A percentile compares a stretch with the other conserved stretches of the same genome.
These are phyloP conservation scores for Paraconiothyrium brasiliense DNA, from an alignment of 2,329 filamentous ascomycete genomes.

Conservation along the genomic window DNA sequence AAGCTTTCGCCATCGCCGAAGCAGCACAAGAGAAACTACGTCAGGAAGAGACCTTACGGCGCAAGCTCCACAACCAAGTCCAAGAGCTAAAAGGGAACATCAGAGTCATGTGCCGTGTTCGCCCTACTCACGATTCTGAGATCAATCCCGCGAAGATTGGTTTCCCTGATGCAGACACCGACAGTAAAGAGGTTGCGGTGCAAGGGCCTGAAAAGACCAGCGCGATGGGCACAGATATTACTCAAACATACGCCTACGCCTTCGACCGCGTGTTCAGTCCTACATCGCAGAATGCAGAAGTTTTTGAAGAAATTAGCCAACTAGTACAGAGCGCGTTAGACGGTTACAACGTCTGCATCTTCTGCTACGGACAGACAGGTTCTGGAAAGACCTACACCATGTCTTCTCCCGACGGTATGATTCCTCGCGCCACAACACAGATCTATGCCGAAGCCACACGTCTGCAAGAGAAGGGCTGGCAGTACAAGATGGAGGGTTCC, in stretches of 20 bases:
- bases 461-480: constrained; percentile 91
- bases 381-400: constrained; percentile 98
- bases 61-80: constrained; percentile 96
- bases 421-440: constrained; percentile 89
- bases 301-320: constrained; percentile 97
- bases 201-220: constrained; percentile 85
- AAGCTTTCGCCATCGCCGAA: constrained; percentile 75
- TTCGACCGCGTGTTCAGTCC: constrained; percentile 95
- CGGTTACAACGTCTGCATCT: constrained; percentile 98
- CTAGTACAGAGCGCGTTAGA: constrained; percentile 95
- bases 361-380: constrained; percentile 97
- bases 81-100: constrained; percentile 99
- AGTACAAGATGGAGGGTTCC: constrained; percentile 90
- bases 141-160: constrained; percentile 74
- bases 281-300: constrained; percentile 77
- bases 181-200: constrained; percentile 86
- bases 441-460: constrained; percentile 89
- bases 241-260: constrained; percentile 84
- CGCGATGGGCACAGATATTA: constrained; percentile 77
- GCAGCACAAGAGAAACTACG: constrained; percentile 82
- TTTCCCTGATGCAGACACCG: constrained; percentile 81
- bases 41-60: constrained; percentile 87
- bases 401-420: constrained; percentile 96
- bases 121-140: constrained; percentile 73
- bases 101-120: constrained; percentile 94